Percentiles rank a stretch among this genome's conserved stretches.
phyloP scores from a whole-genome alignment of 1,284 basidiomycete genomes.

The Wolfiporia cocos region DNA sequence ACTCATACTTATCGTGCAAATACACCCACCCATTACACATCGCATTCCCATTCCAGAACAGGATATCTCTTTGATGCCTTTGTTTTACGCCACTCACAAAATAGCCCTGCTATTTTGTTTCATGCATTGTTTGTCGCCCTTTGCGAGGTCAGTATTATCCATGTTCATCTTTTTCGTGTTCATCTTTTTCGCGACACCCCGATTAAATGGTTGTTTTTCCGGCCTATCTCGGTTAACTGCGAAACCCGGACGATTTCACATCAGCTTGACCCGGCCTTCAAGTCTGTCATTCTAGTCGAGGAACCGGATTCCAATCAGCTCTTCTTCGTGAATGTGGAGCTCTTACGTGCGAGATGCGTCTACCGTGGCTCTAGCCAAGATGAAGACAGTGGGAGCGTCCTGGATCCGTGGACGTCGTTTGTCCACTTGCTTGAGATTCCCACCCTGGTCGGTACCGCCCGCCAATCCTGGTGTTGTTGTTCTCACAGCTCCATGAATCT shows the following conservation, averaged over 20 bases:
- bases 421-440: conserved; percentile 4
- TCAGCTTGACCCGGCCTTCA: conserved; percentile 25
- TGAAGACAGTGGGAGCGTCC: too few relatives aligned
- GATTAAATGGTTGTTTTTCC: neutral
- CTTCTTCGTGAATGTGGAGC: conserved; percentile 35
- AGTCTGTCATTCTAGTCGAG: conserved; percentile 31
- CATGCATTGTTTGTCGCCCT: conserved; percentile 23
- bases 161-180: neutral
- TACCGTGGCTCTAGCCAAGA: too few relatives aligned
- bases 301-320: conserved; percentile 37
- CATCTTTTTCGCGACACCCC: neutral
- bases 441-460: conserved; percentile 7
- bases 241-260: conserved; percentile 1
- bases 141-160: conserved; percentile 21
- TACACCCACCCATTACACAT: too few relatives aligned
- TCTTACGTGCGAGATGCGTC: conserved; percentile 12
- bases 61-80: conserved; percentile 37
- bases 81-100: conserved; percentile 14
- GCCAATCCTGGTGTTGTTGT: neutral
- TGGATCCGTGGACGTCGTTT: conserved; percentile 7
- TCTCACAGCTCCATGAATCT: too few relatives aligned
- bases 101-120: conserved; percentile 17
- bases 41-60: too few relatives aligned
- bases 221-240: too few relatives aligned
- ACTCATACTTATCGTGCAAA: too few relatives aligned